Evolutionary conservation across 2,329 filamentous ascomycete species (phyloP).

Genomic region (Ustilaginoidea virens): DNA sequence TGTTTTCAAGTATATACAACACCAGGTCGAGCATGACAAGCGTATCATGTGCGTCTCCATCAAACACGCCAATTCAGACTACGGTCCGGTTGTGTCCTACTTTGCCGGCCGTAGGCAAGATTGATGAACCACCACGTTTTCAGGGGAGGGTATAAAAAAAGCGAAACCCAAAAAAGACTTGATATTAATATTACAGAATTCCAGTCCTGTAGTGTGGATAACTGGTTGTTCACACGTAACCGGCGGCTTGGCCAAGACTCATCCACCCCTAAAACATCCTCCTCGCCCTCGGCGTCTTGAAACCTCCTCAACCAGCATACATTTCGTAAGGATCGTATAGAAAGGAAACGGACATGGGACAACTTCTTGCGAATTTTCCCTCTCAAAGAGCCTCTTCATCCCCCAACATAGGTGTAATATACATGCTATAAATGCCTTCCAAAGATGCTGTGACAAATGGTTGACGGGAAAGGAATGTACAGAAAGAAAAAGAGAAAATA

Average conservation of each 20-base stretch:
- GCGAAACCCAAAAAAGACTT: no score
- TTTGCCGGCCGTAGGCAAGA: no score
- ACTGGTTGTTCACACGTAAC: slow-evolving; percentile 13
- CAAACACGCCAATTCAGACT: not conserved
- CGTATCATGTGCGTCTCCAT: not conserved
- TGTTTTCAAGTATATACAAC: no score
- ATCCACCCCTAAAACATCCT: slow-evolving; percentile 12
- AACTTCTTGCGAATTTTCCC: not conserved
- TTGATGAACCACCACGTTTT: no score
- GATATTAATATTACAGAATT: slow-evolving; percentile 18
- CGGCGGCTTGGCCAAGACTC: slow-evolving; percentile 3
- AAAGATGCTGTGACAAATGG: no score
- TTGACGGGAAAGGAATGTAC: no score
- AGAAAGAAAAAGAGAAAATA: slow-evolving; percentile 1
- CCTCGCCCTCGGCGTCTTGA: no score
- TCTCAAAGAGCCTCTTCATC: not conserved
- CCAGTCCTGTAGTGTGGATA: slow-evolving; percentile 17
- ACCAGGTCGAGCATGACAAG: not conserved
- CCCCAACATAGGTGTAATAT: not conserved
- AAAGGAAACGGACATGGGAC: slow-evolving; percentile 22
- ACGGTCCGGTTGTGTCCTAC: no score
- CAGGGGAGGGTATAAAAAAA: no score
- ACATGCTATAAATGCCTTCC: no score
- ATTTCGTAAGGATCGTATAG: slow-evolving; percentile 43
- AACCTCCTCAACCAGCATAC: slow-evolving; percentile 14